phyloP scores from a whole-genome alignment of 2,329 filamentous ascomycete genomes.

The Aspergillus aculeatus region DNA sequence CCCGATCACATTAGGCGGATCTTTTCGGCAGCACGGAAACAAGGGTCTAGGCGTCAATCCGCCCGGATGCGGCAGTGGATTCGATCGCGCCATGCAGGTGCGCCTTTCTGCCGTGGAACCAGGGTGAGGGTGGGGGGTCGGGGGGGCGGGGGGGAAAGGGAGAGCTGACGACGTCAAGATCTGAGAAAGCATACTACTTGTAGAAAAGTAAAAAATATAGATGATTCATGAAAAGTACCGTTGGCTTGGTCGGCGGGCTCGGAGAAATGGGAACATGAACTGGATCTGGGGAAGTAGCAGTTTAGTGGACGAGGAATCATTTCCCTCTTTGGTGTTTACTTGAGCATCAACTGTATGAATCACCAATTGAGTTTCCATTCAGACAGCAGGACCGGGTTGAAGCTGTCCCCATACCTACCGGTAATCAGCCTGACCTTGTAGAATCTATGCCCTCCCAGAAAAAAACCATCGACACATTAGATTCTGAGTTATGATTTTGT shows the following conservation, averaged over 20 bases:
- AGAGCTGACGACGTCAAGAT: slow-evolving; percentile 17
- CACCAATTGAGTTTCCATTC: too few species aligned
- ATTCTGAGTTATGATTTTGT: not conserved
- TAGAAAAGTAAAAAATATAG: not conserved
- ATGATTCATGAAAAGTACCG: not conserved
- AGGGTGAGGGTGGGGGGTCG: slow-evolving; percentile 1
- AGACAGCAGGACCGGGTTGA: too few species aligned
- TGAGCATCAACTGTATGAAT: not conserved
- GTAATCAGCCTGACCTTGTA: too few species aligned
- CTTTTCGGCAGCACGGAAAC: slow-evolving; percentile 20
- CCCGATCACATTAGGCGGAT: slow-evolving; percentile 12
- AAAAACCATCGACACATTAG: not conserved
- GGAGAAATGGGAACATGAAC: not conserved
- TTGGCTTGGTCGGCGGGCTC: too few species aligned
- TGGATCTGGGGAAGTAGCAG: not conserved
- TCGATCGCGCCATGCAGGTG: slow-evolving; percentile 19
- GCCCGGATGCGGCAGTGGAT: slow-evolving; percentile 20
- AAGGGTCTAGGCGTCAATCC: slow-evolving; percentile 22
- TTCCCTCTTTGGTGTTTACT: not conserved
- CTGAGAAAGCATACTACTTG: not conserved
- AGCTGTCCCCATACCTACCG: too few species aligned
- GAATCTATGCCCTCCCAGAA: not conserved
- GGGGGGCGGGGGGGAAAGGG: not conserved
- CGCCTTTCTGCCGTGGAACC: slow-evolving; percentile 9
- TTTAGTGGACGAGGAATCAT: not conserved